Conservation (phyloP, 2,329 filamentous ascomycete genomes). For the Aspergillus ruber region DNA sequence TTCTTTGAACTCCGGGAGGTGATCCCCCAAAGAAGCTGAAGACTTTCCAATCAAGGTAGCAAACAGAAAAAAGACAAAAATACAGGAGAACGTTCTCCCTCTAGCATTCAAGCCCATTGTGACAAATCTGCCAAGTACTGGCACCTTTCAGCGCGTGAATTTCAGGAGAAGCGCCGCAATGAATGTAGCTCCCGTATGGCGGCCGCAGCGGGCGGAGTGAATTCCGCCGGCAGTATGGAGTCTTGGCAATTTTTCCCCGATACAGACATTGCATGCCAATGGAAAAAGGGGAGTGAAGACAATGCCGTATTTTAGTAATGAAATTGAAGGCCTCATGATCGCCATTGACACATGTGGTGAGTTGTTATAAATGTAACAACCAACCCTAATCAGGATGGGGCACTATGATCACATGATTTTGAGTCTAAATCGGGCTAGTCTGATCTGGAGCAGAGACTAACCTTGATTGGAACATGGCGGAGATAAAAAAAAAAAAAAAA, state of each 20-base stretch:
- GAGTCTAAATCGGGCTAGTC: constrained; percentile 11
- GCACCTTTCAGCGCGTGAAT: neutral
- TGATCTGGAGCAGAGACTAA: constrained; percentile 2
- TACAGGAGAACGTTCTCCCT: constrained; percentile 14
- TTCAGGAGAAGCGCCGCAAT: constrained; percentile 7
- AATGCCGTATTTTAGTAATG: no score
- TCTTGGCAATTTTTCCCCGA: constrained; percentile 6
- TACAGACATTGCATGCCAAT: neutral
- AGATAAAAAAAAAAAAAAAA: constrained; percentile 10
- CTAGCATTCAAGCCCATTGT: constrained; percentile 21
- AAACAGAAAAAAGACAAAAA: constrained; percentile 27
- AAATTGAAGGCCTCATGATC: no score
- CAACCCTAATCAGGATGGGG: constrained; percentile 23
- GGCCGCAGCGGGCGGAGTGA: constrained; percentile 10
- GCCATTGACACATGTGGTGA: no score
- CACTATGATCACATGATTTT: constrained; percentile 18
- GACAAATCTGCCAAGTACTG: constrained; percentile 4
- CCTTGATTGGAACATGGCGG: constrained; percentile 7
- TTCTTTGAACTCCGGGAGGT: constrained; percentile 75
- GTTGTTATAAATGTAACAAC: neutral
- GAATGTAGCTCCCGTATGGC: neutral
- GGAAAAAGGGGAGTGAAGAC: neutral
- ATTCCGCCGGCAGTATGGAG: constrained; percentile 4
- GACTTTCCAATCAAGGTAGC: constrained; percentile 32
- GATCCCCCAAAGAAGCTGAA: constrained; percentile 73